phyloP scores from a whole-genome alignment of 148 eudicot species.

The Camellia lanceoleosa region DNA sequence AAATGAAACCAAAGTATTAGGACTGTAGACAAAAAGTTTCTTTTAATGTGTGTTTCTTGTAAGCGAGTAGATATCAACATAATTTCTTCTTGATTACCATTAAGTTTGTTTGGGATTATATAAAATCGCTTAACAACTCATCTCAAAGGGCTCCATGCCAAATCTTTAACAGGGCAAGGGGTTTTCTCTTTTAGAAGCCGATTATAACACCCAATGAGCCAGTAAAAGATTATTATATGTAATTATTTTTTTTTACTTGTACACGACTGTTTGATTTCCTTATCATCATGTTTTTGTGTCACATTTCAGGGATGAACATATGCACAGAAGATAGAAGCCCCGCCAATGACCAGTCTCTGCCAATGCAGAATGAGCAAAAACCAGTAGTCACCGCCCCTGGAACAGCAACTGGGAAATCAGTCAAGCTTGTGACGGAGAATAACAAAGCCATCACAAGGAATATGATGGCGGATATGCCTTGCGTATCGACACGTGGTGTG shows the following conservation, averaged over 20 bases:
- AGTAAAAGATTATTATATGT: no score
- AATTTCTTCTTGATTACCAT: background rate
- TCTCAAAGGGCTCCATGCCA: background rate
- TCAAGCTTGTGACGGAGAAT: background rate
- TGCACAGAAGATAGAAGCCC: slow-evolving; percentile 16
- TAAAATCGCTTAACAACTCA: background rate
- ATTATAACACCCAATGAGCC: background rate
- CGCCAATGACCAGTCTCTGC: slow-evolving; percentile 12
- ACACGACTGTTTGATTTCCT: background rate
- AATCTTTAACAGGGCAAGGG: background rate
- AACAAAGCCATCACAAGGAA: slow-evolving; percentile 8
- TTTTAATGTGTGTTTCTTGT: no score
- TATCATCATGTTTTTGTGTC: background rate
- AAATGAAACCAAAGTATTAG: background rate
- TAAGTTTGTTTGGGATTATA: background rate
- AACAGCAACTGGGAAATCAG: background rate
- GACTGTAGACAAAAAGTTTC: no score
- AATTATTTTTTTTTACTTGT: background rate
- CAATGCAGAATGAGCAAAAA: slow-evolving; percentile 16
- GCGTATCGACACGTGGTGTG: slow-evolving; percentile 40
- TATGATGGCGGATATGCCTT: slow-evolving; percentile 36
- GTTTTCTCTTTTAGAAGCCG: background rate
- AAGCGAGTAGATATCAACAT: background rate
- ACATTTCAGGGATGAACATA: slow-evolving; percentile 17
- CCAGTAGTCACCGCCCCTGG: background rate